Conservation (phyloP, 2,329 filamentous ascomycete species). For the Kalmusia sp. region DNA sequence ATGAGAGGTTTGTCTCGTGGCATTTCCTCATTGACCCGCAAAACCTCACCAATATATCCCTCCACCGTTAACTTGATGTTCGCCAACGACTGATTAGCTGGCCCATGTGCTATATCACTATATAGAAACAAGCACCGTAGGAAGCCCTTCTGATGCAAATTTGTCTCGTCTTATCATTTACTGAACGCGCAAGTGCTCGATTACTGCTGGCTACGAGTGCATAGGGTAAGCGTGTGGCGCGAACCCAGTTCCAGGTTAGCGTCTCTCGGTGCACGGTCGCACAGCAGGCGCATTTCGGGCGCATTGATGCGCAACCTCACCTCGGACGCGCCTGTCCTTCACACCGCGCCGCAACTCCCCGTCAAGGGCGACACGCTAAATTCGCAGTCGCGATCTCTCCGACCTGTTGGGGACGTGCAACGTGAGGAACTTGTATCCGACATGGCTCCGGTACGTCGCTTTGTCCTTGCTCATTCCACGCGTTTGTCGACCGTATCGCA, state of each 20-base stretch:
- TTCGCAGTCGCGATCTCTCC: constrained; percentile 18
- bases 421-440: constrained; percentile 22
- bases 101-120: too few relatives aligned
- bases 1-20: too few relatives aligned
- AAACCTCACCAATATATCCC: too few relatives aligned
- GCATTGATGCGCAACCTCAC: constrained; percentile 28
- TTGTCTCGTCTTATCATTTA: too few relatives aligned
- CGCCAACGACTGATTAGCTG: too few relatives aligned
- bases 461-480: constrained; percentile 9
- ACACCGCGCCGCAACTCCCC: constrained; percentile 41
- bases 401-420: constrained; percentile 21
- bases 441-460: constrained; percentile 45
- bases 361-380: constrained; percentile 24
- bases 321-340: constrained; percentile 39
- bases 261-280: constrained; percentile 33
- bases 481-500: background rate
- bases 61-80: too few relatives aligned
- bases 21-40: too few relatives aligned
- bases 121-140: too few relatives aligned
- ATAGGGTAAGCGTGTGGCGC: too few relatives aligned
- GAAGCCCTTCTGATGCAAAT: too few relatives aligned
- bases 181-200: too few relatives aligned
- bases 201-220: too few relatives aligned
- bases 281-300: constrained; percentile 25
- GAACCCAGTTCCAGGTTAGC: constrained; percentile 2